phyloP scores from a whole-genome alignment of 2,329 filamentous ascomycete genomes.

The Sclerotinia minor region DNA sequence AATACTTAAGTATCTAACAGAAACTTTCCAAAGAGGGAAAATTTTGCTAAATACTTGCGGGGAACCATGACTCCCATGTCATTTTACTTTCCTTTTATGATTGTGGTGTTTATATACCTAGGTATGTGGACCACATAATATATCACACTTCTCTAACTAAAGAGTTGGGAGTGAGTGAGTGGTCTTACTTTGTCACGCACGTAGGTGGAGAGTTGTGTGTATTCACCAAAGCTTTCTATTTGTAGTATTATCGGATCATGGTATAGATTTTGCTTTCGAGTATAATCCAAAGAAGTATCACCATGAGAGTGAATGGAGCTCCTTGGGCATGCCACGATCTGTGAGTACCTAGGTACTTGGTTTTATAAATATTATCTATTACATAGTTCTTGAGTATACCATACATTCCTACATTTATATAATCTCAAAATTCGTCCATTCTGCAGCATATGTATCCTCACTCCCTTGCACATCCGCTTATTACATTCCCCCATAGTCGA shows the following conservation, averaged over 20 bases:
- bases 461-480: too few species aligned
- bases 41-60: too few species aligned
- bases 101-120: neutral
- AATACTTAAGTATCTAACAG: too few species aligned
- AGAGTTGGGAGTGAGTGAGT: neutral
- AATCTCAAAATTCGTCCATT: neutral
- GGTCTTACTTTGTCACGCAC: neutral
- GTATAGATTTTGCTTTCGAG: neutral
- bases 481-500: too few species aligned
- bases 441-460: neutral
- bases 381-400: too few species aligned
- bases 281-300: neutral
- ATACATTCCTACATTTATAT: neutral
- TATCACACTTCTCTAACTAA: neutral
- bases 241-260: too few species aligned
- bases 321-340: neutral
- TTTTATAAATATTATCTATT: neutral
- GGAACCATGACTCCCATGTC: fast-evolving
- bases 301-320: neutral
- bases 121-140: too few species aligned
- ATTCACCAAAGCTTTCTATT: neutral
- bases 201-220: too few species aligned
- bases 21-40: neutral
- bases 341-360: too few species aligned
- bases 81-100: neutral